phyloP scores from a whole-genome alignment of 495 filamentous ascomycete species.

The Penicillium pancosmium region DNA sequence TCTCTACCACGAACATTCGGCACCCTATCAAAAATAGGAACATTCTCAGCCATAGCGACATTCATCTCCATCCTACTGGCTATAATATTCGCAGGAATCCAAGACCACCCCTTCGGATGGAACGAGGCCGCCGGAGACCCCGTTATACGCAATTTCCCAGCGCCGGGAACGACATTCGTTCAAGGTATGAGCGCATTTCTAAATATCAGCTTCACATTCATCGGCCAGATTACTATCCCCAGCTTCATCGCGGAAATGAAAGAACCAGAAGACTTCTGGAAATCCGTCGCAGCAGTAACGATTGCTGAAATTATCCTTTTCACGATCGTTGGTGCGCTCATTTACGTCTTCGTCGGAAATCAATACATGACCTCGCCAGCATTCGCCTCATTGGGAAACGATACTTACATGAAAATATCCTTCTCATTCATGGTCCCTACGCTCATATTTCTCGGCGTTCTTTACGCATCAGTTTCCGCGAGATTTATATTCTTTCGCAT shows the following conservation, averaged over 20 bases:
- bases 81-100: conserved; percentile 71
- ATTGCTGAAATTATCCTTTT: conserved; percentile 80
- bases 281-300: conserved; percentile 80
- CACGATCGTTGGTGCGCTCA: conserved; percentile 67
- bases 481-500: conserved; percentile 82
- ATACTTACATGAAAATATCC: conserved; percentile 71
- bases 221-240: conserved; percentile 84
- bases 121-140: conserved; percentile 57
- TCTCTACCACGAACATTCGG: conserved; percentile 79
- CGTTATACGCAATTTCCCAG: conserved; percentile 62
- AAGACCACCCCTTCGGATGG: conserved; percentile 64
- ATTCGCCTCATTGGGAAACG: conserved; percentile 72
- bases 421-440: conserved; percentile 91
- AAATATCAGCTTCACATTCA: conserved; percentile 86
- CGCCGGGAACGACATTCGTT: conserved; percentile 69
- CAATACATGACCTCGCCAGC: conserved; percentile 79
- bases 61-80: conserved; percentile 80
- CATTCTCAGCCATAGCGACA: conserved; percentile 73
- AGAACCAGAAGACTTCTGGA: conserved; percentile 79
- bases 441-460: conserved; percentile 79
- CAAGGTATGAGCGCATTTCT: conserved; percentile 75
- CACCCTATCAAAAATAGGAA: conserved; percentile 71
- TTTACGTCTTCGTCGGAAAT: conserved; percentile 78
- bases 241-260: conserved; percentile 90
- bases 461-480: conserved; percentile 81